These are phyloP conservation scores for Babesia caballi DNA, from an alignment of 169 alveolate species.

Conservation along the genomic window DNA sequence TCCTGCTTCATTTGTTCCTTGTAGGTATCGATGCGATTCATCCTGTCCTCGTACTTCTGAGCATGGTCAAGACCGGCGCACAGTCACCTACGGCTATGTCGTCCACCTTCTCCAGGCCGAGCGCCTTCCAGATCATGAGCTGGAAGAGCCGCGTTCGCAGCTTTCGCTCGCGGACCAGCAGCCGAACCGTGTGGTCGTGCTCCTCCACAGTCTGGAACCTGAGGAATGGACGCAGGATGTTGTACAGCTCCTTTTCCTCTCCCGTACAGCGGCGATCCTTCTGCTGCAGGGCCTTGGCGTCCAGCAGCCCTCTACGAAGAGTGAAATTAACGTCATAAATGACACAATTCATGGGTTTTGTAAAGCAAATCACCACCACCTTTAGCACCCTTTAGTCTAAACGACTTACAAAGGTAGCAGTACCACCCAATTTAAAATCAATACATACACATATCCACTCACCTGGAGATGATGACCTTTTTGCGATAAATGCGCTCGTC, in stretches of 20 bases:
- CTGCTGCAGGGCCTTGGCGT: constrained; percentile 83
- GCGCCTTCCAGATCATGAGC: constrained; percentile 86
- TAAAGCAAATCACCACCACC: too few relatives aligned
- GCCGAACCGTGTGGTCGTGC: constrained; percentile 84
- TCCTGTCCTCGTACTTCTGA: constrained; percentile 51
- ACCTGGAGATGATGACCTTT: constrained; percentile 79
- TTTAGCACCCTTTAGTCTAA: too few relatives aligned
- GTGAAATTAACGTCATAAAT: neutral
- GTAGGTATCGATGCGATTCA: constrained; percentile 27
- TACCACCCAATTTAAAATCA: too few relatives aligned
- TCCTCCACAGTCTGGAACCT: constrained; percentile 86
- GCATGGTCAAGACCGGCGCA: neutral
- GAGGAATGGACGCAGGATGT: constrained; percentile 81
- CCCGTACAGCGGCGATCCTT: constrained; percentile 85
- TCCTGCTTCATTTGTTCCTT: constrained; percentile 59
- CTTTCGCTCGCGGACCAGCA: constrained; percentile 82
- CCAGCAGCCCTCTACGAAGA: constrained; percentile 79
- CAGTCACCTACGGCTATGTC: constrained; percentile 72
- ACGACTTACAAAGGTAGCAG: too few relatives aligned
- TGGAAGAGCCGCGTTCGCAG: constrained; percentile 80
- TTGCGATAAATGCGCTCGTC: constrained; percentile 88
- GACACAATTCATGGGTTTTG: too few relatives aligned
- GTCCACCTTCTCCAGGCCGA: constrained; percentile 85
- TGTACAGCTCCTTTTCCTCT: constrained; percentile 88
- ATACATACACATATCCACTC: neutral